Base-by-base conservation (phyloP, 2,329 filamentous ascomycete species). In the Clarireedia monteithiana region DNA sequence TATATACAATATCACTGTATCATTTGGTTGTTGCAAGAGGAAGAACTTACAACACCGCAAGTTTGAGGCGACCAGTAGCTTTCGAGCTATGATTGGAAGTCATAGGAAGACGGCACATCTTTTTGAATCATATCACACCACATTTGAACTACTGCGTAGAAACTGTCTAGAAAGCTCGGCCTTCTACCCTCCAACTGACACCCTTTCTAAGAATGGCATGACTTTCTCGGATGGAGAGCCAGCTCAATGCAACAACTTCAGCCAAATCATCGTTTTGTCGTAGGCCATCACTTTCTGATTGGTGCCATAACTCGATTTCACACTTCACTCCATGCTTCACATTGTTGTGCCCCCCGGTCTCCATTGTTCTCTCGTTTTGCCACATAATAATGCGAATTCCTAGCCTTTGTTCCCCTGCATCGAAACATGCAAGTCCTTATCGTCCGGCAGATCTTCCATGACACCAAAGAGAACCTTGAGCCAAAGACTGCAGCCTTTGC, bases 401-500 rank as follows among this genome's bases (percentile, higher is more conserved):
- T 24, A 42, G 47, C 36, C 44, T 49, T 40, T 40, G 15, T 30
- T 54, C 7, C 26, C n/a, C 17, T 49, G 45, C 52, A 50, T 49
- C 52, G 48, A 54, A 23, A 17, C 36, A 50, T 50, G 39, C 47
- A 40, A 36, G 17, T 24, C 46, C 53, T 50, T 55, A 34, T 49
- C 34, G 45, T 42, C 34, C 5, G 52, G 52, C 34, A 54, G 52
- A 53, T 65, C 67, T 49, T 73, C 77, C 27, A 82, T 69, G 14
- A 83, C 74, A 7, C 79, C 81, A 72, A 86, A 87, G 50, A 83
- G 75, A 39, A 87, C 81, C 55, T 78, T 77, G 51, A 86, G 68
- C 82, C 82, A 86, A 47, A 87, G 71, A 65, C 83, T 86, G 62
- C 84, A 87, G 63, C 85, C 83, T 55, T 75, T 74, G 64, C 84